Conservation (phyloP, 2,329 filamentous ascomycete genomes). For the Nemania sp. region DNA sequence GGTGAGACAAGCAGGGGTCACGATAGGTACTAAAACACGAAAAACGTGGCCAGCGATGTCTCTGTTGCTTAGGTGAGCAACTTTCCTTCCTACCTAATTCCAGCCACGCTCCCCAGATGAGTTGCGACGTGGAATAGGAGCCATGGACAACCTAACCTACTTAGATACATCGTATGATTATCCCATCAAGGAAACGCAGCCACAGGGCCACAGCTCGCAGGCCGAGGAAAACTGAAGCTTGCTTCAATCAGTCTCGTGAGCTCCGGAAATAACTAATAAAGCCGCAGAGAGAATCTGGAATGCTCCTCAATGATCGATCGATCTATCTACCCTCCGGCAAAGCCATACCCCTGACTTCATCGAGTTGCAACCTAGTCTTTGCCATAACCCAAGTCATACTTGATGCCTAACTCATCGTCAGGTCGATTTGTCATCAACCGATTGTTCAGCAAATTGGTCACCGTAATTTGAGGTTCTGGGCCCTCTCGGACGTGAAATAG, state of each 20-base stretch:
- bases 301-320: not conserved
- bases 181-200: not conserved
- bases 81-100: constrained; percentile 2
- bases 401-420: not conserved
- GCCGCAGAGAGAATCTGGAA: not conserved
- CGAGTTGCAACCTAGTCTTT: not conserved
- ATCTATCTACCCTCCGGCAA: not conserved
- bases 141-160: constrained; percentile 1
- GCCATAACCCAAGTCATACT: not conserved
- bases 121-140: not conserved
- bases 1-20: constrained; percentile 29
- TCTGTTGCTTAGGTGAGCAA: not conserved
- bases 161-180: not conserved
- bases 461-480: not conserved
- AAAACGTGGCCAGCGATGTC: not conserved
- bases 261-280: not conserved
- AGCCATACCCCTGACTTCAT: not conserved
- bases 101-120: not conserved
- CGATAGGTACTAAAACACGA: not conserved
- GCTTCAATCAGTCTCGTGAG: constrained; percentile 2
- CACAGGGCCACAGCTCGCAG: too few relatives aligned
- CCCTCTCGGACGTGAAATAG: not conserved
- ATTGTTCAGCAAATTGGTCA: not conserved
- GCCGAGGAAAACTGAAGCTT: not conserved
- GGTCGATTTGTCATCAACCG: not conserved